phyloP scores from a whole-genome alignment of 2,329 filamentous ascomycete species.

The Phaeoacremonium minimum region DNA sequence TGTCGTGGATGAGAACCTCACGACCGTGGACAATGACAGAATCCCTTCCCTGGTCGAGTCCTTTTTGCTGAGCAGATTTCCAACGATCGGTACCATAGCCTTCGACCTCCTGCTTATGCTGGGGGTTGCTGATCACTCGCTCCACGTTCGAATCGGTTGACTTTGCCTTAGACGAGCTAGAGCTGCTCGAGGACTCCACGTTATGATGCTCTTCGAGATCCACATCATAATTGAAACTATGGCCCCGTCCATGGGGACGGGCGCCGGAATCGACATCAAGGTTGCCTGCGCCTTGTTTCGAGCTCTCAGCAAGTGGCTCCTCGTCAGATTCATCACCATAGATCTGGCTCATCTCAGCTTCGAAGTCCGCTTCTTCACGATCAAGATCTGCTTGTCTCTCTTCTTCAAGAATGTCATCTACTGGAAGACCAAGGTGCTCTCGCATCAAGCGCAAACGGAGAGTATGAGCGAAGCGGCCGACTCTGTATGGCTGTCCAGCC shows the following conservation, averaged over 20 bases:
- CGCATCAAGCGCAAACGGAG: conserved; percentile 92
- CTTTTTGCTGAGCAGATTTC: conserved; percentile 58
- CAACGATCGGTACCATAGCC: conserved; percentile 76
- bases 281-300: conserved; percentile 1
- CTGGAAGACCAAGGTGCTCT: conserved; percentile 92
- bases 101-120: conserved; percentile 70
- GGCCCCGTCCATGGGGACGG: conserved; percentile 30
- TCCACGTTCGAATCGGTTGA: conserved; percentile 3
- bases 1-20: conserved; percentile 66
- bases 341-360: conserved; percentile 58
- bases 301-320: conserved; percentile 15
- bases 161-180: too few relatives aligned
- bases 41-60: conserved; percentile 63
- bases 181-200: neutral
- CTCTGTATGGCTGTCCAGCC: conserved; percentile 83
- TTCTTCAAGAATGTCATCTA: conserved; percentile 83
- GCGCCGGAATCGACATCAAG: conserved; percentile 6
- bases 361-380: conserved; percentile 43
- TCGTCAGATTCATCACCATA: conserved; percentile 44
- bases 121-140: conserved; percentile 38
- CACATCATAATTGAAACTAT: conserved; percentile 74
- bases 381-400: conserved; percentile 66
- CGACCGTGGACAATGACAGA: conserved; percentile 62
- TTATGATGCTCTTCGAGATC: conserved; percentile 44
- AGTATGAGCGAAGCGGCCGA: conserved; percentile 89